phyloP scores from a whole-genome alignment of 805 yeast species.

The Metschnikowia kofuensis region DNA sequence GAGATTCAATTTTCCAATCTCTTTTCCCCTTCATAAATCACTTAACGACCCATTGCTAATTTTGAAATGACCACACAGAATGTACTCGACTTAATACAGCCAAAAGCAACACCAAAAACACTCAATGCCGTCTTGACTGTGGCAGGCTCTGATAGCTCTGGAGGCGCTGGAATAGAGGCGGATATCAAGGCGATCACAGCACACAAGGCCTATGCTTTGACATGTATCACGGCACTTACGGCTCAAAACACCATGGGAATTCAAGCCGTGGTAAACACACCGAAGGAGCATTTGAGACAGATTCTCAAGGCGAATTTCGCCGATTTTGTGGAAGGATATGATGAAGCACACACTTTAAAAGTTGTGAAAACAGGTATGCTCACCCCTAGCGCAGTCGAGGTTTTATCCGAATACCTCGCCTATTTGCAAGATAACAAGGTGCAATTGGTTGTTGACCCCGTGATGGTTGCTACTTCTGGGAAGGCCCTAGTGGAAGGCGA shows the following conservation, averaged over 20 bases:
- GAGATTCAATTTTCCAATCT: too few relatives aligned
- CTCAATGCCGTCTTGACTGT: conserved; percentile 27
- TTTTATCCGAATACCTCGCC: conserved; percentile 37
- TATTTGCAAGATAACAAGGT: conserved; percentile 25
- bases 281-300: conserved; percentile 40
- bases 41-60: neutral
- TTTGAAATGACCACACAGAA: neutral
- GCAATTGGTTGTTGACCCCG: conserved; percentile 72
- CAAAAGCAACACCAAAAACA: neutral
- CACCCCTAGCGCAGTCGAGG: conserved; percentile 51
- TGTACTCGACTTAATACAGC: conserved; percentile 2
- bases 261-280: conserved; percentile 44
- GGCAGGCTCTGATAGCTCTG: conserved; percentile 83
- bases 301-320: conserved; percentile 53
- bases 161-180: conserved; percentile 92
- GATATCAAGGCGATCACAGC: conserved; percentile 78
- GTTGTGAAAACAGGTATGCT: conserved; percentile 82
- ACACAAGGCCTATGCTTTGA: conserved; percentile 71
- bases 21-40: neutral
- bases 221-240: conserved; percentile 76
- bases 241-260: conserved; percentile 65
- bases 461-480: conserved; percentile 81
- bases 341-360: conserved; percentile 32
- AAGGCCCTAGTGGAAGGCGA: conserved; percentile 49
- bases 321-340: conserved; percentile 48